Evolutionary conservation across 2,329 filamentous ascomycete genomes (phyloP).

Genomic region (Hyphodiscus sp.): DNA sequence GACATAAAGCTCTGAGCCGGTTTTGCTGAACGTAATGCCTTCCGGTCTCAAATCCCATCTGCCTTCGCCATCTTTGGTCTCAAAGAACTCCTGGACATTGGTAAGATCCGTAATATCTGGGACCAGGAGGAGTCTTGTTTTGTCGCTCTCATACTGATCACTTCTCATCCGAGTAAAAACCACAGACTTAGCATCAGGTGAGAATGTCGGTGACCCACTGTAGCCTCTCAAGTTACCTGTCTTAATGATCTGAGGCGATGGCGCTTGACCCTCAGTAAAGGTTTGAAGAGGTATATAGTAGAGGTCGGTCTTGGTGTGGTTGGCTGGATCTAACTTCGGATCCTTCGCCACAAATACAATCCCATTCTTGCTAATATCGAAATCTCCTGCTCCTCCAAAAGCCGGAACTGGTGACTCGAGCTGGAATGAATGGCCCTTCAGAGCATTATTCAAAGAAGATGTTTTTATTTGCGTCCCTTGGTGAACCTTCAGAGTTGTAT

Average conservation of each 20-base stretch:
- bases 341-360: conserved; percentile 73
- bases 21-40: conserved; percentile 48
- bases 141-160: conserved; percentile 75
- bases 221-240: conserved; percentile 59
- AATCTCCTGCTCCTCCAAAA: conserved; percentile 76
- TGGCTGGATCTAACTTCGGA: conserved; percentile 61
- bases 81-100: conserved; percentile 56
- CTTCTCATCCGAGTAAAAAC: conserved; percentile 76
- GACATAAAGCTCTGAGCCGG: conserved; percentile 62
- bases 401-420: conserved; percentile 66
- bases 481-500: conserved; percentile 49
- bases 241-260: conserved; percentile 45
- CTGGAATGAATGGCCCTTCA: conserved; percentile 37
- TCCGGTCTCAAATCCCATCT: conserved; percentile 55
- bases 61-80: conserved; percentile 55
- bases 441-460: conserved; percentile 53
- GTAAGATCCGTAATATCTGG: conserved; percentile 52
- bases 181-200: conserved; percentile 61
- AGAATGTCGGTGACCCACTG: conserved; percentile 62
- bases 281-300: conserved; percentile 63
- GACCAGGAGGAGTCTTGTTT: conserved; percentile 59
- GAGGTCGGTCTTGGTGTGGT: conserved; percentile 75
- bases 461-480: conserved; percentile 30
- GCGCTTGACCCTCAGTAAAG: conserved; percentile 48
- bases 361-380: conserved; percentile 61